A percentile compares a stretch with the other conserved stretches of the same genome.
phyloP scores from a whole-genome alignment of 2,329 filamentous ascomycete genomes.

The Aureobasidium sp. region DNA sequence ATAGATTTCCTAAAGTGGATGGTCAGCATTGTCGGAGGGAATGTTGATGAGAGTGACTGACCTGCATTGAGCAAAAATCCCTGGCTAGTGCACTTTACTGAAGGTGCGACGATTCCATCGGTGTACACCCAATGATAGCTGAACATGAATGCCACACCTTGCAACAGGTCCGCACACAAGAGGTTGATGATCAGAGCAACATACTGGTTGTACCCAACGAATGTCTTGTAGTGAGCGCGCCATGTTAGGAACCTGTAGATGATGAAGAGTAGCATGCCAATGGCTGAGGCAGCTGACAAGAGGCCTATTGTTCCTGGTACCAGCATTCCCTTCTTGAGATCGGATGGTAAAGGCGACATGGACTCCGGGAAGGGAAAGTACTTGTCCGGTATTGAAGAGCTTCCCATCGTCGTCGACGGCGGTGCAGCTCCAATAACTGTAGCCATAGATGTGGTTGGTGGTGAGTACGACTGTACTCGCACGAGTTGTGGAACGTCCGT shows the following conservation, averaged over 20 bases:
- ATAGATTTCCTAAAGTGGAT: conserved; percentile 15
- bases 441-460: neutral
- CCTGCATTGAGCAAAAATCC: conserved; percentile 62
- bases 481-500: neutral
- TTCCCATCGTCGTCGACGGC: neutral
- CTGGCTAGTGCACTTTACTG: conserved; percentile 52
- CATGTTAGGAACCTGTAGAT: conserved; percentile 22
- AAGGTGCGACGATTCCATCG: conserved; percentile 47
- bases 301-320: conserved; percentile 22
- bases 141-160: conserved; percentile 55
- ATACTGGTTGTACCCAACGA: conserved; percentile 51
- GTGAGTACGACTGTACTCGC: neutral
- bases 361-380: conserved; percentile 26
- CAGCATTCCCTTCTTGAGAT: conserved; percentile 22
- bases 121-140: conserved; percentile 51
- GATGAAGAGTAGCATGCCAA: conserved; percentile 24
- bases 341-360: conserved; percentile 15
- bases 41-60: conserved; percentile 35
- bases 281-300: conserved; percentile 22
- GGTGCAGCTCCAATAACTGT: neutral
- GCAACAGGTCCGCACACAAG: conserved; percentile 58
- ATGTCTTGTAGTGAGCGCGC: conserved; percentile 23
- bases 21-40: neutral
- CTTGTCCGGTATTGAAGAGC: neutral
- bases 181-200: conserved; percentile 62